phyloP scores from a whole-genome alignment of 257 asterid species.

The Forsythia suspensa region DNA sequence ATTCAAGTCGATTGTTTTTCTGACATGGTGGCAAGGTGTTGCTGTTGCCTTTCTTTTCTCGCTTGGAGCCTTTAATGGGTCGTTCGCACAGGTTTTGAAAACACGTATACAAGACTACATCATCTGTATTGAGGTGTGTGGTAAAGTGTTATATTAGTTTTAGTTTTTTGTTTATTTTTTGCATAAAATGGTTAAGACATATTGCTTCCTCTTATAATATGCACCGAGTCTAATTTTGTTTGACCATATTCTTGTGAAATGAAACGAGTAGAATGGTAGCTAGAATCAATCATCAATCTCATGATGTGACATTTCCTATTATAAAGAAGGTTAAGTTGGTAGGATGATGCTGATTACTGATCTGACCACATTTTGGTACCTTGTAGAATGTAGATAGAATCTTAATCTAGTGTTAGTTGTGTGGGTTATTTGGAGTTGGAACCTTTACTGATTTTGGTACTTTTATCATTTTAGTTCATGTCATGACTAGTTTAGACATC shows the following conservation, averaged over 20 bases:
- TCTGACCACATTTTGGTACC: not conserved
- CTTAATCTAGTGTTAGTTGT: not conserved
- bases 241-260: not conserved
- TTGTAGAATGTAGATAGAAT: not conserved
- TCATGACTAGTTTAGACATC: too few relatives aligned
- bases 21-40: slow-evolving; percentile 99
- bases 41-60: slow-evolving; percentile 91
- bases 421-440: not conserved
- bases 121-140: slow-evolving; percentile 89
- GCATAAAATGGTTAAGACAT: not conserved
- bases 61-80: slow-evolving; percentile 84
- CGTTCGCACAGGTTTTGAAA: slow-evolving; percentile 73
- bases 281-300: not conserved
- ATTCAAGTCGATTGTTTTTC: slow-evolving; percentile 87
- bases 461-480: not conserved
- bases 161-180: not conserved
- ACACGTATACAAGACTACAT: slow-evolving; percentile 88
- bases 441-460: not conserved
- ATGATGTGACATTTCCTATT: not conserved
- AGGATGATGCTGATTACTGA: not conserved
- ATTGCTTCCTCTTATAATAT: not conserved
- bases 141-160: slow-evolving; percentile 3
- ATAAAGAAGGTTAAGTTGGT: not conserved
- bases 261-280: not conserved
- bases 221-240: not conserved